Conservation (phyloP, 768 basidiomycete species). For the Termitomyces sp. region DNA sequence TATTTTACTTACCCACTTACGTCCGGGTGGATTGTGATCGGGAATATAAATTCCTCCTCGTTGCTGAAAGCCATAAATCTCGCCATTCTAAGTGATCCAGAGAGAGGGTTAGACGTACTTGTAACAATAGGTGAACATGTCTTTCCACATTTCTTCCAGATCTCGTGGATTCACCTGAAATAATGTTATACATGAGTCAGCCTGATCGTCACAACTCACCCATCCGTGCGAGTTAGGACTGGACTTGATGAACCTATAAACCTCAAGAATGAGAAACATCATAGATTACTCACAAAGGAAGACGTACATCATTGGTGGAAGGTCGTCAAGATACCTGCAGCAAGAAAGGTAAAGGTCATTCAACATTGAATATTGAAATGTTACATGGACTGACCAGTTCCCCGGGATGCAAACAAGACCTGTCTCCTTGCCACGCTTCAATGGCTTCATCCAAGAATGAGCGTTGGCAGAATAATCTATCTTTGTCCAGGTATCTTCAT, state of each 20-base stretch:
- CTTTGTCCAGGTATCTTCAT: slow-evolving; percentile 67
- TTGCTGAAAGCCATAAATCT: slow-evolving; percentile 29
- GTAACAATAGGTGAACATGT: slow-evolving; percentile 65
- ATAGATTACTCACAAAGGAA: neutral
- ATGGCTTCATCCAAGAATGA: slow-evolving; percentile 69
- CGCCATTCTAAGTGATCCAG: neutral
- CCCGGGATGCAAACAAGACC: slow-evolving; percentile 57
- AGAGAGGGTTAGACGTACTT: slow-evolving; percentile 25
- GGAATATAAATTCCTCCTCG: slow-evolving; percentile 64
- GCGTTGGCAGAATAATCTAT: slow-evolving; percentile 59
- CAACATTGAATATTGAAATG: no score
- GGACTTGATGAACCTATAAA: slow-evolving; percentile 60
- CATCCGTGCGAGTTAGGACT: slow-evolving; percentile 68
- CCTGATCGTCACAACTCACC: slow-evolving; percentile 24
- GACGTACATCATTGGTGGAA: slow-evolving; percentile 66
- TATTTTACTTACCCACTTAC: slow-evolving; percentile 50
- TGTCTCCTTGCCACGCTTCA: slow-evolving; percentile 56
- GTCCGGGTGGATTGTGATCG: slow-evolving; percentile 76
- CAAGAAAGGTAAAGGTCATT: neutral
- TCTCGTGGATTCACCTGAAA: slow-evolving; percentile 55
- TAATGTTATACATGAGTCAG: neutral
- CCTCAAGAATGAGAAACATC: neutral
- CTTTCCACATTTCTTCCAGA: slow-evolving; percentile 73
- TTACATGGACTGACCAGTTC: slow-evolving; percentile 44
- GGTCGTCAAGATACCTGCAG: slow-evolving; percentile 60